Conservation (phyloP, 2,329 filamentous ascomycete species). For the Colletotrichum abscissum region DNA sequence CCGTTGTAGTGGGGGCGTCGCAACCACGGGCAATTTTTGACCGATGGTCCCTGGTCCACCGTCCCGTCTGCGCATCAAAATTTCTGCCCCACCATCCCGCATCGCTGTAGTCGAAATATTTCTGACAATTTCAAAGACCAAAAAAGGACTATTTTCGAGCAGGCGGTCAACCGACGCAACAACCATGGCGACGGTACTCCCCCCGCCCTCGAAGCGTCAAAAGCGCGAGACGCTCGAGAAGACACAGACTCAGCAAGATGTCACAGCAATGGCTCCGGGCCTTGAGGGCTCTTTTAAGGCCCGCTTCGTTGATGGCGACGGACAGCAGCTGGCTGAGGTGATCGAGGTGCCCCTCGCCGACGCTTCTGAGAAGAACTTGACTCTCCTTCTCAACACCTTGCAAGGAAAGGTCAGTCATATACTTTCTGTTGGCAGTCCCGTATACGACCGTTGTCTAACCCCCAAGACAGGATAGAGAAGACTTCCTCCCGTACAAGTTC, state of each 20-base stretch:
- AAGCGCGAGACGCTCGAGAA: conserved; percentile 79
- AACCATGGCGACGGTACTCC: conserved; percentile 81
- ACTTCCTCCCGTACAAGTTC: conserved; percentile 71
- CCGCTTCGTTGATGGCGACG: conserved; percentile 86
- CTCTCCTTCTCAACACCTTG: conserved; percentile 85
- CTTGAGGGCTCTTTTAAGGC: conserved; percentile 83
- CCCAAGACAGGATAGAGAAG: conserved; percentile 60
- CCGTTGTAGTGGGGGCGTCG: not conserved
- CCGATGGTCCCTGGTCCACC: conserved; percentile 8
- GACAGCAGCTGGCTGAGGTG: conserved; percentile 77
- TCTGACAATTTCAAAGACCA: conserved; percentile 8
- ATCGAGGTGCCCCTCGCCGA: conserved; percentile 83
- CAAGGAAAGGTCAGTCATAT: conserved; percentile 75
- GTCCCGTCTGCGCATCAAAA: conserved; percentile 16
- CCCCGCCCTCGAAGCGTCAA: conserved; percentile 91
- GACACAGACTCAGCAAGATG: conserved; percentile 79
- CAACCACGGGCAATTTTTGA: conserved; percentile 24
- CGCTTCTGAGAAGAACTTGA: conserved; percentile 89
- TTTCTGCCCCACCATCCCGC: conserved; percentile 36
- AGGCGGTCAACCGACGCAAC: not conserved
- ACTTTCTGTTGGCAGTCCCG: no score
- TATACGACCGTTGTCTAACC: not conserved
- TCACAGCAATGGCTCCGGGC: conserved; percentile 74
- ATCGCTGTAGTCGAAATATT: conserved; percentile 33
- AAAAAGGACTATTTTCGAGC: not conserved